Base-by-base conservation (phyloP, 106 monocot genomes). In the Dioscorea alata region DNA sequence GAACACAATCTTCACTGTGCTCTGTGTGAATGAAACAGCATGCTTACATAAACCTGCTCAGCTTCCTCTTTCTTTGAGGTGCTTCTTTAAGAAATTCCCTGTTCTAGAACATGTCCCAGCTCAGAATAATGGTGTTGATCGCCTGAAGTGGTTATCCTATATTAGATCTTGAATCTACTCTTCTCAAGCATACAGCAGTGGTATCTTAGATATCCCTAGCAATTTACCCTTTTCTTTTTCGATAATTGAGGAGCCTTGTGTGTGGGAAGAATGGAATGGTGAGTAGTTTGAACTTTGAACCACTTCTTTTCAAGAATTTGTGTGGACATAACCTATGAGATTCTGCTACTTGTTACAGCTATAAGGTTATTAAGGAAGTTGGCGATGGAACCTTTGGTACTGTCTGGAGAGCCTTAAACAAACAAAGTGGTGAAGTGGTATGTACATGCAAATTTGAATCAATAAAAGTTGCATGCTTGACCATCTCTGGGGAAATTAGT, bases 331-430 rank as follows among this genome's bases (percentile, higher is more conserved):
- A 18, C 22, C 20, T 59, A 20, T 4, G 12, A 50, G 49, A 8
- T 12, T 1, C 57, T 48, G 12, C 34, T 57, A 15, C 14, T 4
- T 70, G 6, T 32, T 74, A 57, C 75, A 90, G 90, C 75, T 90
- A 90, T 67, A 90, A 80, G 65, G 63, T 90, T 54, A 90, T 90
- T 21, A 90, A 86, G 61, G 83, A 90, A 86, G 83, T 90, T 83
- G 90, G 90, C 65, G 90, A 90, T 68, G 90, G 90, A 66, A 86
- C 90, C 20, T 90, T 90, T 74, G 90, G 90, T 65, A 86, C 78
- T 71, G 86, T 90, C 49, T 90, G 83, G 85, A 71, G 86, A 54
- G 90, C 90, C 31, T 67, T 86, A 78, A 86, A 83, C 72, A 83
- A 90, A 33, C 78, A 78, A 54, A 86, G 66, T 63, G 78, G 83